Evolutionary conservation across 2,329 filamentous ascomycete species (phyloP).

Genomic region (Pseudogymnoascus sp.): DNA sequence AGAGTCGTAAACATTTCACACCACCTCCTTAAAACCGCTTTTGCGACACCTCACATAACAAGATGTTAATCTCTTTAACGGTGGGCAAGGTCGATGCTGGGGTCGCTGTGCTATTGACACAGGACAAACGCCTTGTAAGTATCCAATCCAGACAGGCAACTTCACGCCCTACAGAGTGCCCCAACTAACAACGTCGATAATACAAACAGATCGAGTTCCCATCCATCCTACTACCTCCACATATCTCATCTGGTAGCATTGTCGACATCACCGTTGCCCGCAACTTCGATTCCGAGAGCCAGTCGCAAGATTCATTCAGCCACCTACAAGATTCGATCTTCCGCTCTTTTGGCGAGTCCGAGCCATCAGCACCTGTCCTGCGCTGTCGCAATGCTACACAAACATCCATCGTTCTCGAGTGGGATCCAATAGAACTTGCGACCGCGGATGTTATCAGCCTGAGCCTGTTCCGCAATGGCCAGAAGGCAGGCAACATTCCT

Average conservation of each 20-base stretch:
- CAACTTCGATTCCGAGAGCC: conserved; percentile 70
- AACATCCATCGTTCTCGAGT: conserved; percentile 96
- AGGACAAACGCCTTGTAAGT: conserved; percentile 89
- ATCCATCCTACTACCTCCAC: conserved; percentile 88
- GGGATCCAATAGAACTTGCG: conserved; percentile 89
- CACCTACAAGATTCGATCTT: conserved; percentile 84
- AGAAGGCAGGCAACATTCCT: conserved; percentile 93
- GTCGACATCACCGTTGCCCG: conserved; percentile 94
- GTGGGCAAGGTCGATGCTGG: conserved; percentile 99
- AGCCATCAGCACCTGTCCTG: conserved; percentile 68
- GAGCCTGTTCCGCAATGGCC: conserved; percentile 88
- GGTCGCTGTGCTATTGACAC: conserved; percentile 90
- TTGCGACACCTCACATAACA: conserved; percentile 12
- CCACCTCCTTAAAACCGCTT: background rate
- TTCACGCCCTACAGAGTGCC: background rate
- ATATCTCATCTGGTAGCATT: conserved; percentile 92
- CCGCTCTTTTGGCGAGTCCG: conserved; percentile 71
- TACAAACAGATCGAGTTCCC: conserved; percentile 83
- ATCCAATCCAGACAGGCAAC: conserved; percentile 1
- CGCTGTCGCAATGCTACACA: conserved; percentile 96
- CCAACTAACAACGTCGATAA: conserved; percentile 18
- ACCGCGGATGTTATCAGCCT: conserved; percentile 87
- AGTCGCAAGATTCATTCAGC: conserved; percentile 68
- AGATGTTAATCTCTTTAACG: conserved; percentile 95
- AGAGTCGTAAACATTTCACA: background rate